Evolutionary conservation across 352 stramenopile species (phyloP).

Genomic region (Pythium volutum): DNA sequence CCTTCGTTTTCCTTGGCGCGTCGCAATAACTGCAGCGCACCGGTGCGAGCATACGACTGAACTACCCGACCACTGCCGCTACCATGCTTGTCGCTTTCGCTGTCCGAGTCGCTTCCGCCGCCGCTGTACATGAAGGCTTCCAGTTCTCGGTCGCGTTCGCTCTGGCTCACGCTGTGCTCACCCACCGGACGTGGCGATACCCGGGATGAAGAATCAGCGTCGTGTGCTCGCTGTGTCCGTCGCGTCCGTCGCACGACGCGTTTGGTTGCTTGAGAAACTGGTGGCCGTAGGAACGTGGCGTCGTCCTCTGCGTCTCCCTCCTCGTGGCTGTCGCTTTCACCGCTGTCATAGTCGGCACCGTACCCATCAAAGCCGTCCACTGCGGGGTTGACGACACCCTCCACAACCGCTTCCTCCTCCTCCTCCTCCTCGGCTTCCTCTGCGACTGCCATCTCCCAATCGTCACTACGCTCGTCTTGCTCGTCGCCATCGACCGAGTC

Average conservation of each 20-base stretch:
- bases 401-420: background rate
- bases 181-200: background rate
- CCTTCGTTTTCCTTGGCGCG: conserved; percentile 74
- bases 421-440: conserved; percentile 25
- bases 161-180: conserved; percentile 1
- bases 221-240: conserved; percentile 2
- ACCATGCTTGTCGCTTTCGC: conserved; percentile 3
- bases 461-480: conserved; percentile 16
- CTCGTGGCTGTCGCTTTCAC: conserved; percentile 33
- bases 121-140: conserved; percentile 23
- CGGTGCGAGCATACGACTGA: conserved; percentile 65
- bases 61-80: conserved; percentile 29
- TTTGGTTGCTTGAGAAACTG: background rate
- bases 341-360: conserved; percentile 63
- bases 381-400: background rate
- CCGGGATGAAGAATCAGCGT: too few species aligned
- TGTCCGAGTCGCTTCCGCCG: conserved; percentile 12
- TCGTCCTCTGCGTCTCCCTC: conserved; percentile 11
- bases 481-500: conserved; percentile 8
- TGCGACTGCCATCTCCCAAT: conserved; percentile 11
- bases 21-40: conserved; percentile 52
- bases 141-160: conserved; percentile 11
- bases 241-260: conserved; percentile 12
- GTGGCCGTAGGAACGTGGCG: conserved; percentile 11
- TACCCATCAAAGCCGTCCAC: conserved; percentile 37